Conservation (phyloP, 352 stramenopile genomes). For the Halophytophthora polymorphica region DNA sequence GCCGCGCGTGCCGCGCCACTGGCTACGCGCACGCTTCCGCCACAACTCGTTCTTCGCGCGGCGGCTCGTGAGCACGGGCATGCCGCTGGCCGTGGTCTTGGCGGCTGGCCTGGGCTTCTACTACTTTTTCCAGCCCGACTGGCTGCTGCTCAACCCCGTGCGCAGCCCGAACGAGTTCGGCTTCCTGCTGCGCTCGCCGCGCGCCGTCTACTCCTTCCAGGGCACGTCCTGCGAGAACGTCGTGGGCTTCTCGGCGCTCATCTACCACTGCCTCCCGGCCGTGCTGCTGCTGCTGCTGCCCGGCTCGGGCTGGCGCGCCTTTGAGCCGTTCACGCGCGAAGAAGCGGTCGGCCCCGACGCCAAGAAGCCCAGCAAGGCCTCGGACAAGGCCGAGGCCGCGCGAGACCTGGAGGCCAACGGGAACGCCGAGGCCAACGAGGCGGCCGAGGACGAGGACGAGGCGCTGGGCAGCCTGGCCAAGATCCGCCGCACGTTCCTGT, state of each 20-base stretch:
- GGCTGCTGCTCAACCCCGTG: constrained; percentile 37
- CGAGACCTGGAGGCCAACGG: no score
- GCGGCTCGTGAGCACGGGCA: constrained; percentile 45
- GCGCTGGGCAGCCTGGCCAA: constrained; percentile 54
- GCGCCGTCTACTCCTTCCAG: constrained; percentile 63
- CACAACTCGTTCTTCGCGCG: constrained; percentile 82
- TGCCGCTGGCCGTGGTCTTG: constrained; percentile 39
- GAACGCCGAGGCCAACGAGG: constrained; percentile 17
- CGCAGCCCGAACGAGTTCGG: constrained; percentile 28
- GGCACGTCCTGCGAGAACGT: constrained; percentile 72
- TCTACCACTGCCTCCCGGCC: constrained; percentile 59
- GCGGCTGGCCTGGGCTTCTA: constrained; percentile 54
- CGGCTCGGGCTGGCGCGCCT: constrained; percentile 47
- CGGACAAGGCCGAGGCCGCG: constrained; percentile 14
- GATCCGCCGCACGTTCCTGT: constrained; percentile 68
- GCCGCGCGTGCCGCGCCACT: constrained; percentile 50
- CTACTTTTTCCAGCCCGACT: constrained; percentile 58
- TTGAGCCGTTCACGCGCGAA: constrained; percentile 75
- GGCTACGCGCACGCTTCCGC: constrained; percentile 53
- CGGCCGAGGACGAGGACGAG: constrained; percentile 25
- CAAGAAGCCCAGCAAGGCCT: constrained; percentile 7
- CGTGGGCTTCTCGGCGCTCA: constrained; percentile 70
- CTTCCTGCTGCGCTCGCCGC: constrained; percentile 47
- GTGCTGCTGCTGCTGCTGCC: constrained; percentile 63
- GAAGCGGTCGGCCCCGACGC: not conserved